A percentile compares a stretch with the other conserved stretches of the same genome.
Conservation (phyloP, 2,329 filamentous ascomycete genomes). For the Teratosphaeria pseudoeucalypti region DNA sequence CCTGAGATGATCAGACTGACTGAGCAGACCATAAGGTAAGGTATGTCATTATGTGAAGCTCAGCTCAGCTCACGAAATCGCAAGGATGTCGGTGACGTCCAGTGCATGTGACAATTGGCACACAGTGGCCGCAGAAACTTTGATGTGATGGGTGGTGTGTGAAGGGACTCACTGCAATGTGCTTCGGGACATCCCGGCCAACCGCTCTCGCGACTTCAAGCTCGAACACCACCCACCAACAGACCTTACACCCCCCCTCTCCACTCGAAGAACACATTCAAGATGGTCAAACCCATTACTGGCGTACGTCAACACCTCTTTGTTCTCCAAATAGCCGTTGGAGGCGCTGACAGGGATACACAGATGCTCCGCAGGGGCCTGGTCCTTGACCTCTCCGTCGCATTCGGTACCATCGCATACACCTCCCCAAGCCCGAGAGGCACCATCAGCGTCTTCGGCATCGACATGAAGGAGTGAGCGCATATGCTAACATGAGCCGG, state of each 20-base stretch:
- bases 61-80: no score
- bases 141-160: no score
- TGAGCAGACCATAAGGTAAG: no score
- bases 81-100: no score
- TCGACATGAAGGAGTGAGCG: neutral
- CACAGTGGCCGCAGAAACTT: no score
- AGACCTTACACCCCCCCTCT: neutral
- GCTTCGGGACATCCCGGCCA: neutral
- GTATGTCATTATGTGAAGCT: no score
- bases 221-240: neutral
- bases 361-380: slow-evolving; percentile 57
- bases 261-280: neutral
- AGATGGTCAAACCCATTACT: slow-evolving; percentile 39
- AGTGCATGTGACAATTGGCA: no score
- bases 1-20: no score
- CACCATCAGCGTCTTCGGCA: neutral
- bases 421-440: neutral
- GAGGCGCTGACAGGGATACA: neutral
- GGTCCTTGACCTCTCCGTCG: slow-evolving; percentile 57
- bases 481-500: neutral
- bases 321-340: neutral
- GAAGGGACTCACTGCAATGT: no score
- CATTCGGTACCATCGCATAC: slow-evolving; percentile 45
- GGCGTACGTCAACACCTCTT: slow-evolving; percentile 31
- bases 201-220: neutral